Conservation (phyloP, 306 rosid genomes). For the Sechiopsis laciniata region DNA sequence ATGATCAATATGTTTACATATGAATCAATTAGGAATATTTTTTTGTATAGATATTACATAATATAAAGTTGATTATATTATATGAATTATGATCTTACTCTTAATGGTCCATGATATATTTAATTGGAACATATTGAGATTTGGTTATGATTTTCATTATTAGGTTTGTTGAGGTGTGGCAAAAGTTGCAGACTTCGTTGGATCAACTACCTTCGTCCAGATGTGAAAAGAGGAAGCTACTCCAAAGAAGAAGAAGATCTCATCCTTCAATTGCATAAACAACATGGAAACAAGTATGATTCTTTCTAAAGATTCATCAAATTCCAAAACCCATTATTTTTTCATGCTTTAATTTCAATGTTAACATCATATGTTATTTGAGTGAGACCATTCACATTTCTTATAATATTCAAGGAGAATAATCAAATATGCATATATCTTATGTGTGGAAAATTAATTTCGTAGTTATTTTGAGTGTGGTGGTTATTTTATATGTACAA, state of each 20-base stretch:
- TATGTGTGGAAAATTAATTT: too few species aligned
- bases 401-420: too few species aligned
- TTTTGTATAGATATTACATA: not conserved
- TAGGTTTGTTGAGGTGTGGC: conserved; percentile 65
- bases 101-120: not conserved
- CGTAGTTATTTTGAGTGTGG: not conserved
- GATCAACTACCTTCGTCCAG: conserved; percentile 66
- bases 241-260: conserved; percentile 46
- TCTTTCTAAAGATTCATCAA: not conserved
- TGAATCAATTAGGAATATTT: not conserved
- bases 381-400: too few species aligned
- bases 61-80: not conserved
- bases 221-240: conserved; percentile 56
- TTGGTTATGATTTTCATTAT: conserved; percentile 16
- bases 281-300: conserved; percentile 69
- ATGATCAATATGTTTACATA: not conserved
- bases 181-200: conserved; percentile 82
- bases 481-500: too few species aligned
- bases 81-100: not conserved
- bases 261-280: conserved; percentile 47
- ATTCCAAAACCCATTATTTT: too few species aligned
- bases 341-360: too few species aligned
- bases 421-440: too few species aligned
- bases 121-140: not conserved
- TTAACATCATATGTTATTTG: too few species aligned